phyloP scores from a whole-genome alignment of 164 flowering plant genomes.

The Liriodendron chinense region DNA sequence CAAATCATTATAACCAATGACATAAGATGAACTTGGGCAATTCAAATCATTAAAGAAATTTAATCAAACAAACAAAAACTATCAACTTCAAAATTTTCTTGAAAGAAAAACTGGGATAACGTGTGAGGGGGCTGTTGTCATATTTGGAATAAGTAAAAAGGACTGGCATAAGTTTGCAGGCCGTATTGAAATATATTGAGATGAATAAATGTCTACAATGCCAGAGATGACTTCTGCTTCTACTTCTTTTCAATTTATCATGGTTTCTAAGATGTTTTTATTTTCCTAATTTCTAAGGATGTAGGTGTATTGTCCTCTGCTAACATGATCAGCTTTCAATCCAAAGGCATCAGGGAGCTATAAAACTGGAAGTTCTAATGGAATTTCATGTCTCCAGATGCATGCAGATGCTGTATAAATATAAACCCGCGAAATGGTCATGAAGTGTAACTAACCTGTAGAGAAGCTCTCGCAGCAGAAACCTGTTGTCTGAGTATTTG shows the following conservation, averaged over 20 bases:
- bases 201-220: no score
- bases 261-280: background rate
- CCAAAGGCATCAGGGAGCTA: background rate
- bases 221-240: no score
- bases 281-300: background rate
- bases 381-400: background rate
- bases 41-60: background rate
- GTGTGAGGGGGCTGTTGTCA: no score
- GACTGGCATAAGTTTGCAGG: no score
- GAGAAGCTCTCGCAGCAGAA: slow-evolving; percentile 57
- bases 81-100: background rate
- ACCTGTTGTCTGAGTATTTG: slow-evolving; percentile 46
- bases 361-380: background rate
- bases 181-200: no score
- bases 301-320: background rate
- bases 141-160: no score
- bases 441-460: slow-evolving; percentile 47
- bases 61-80: background rate
- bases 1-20: no score
- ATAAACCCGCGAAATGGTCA: background rate
- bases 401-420: background rate
- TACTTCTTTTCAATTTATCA: no score
- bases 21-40: background rate
- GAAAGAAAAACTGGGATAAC: no score
- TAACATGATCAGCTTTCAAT: background rate